A percentile compares a stretch with the other conserved stretches of the same genome.
Evolutionary conservation across 352 stramenopile species (phyloP).

Genomic region (Vaucheria bursata): DNA sequence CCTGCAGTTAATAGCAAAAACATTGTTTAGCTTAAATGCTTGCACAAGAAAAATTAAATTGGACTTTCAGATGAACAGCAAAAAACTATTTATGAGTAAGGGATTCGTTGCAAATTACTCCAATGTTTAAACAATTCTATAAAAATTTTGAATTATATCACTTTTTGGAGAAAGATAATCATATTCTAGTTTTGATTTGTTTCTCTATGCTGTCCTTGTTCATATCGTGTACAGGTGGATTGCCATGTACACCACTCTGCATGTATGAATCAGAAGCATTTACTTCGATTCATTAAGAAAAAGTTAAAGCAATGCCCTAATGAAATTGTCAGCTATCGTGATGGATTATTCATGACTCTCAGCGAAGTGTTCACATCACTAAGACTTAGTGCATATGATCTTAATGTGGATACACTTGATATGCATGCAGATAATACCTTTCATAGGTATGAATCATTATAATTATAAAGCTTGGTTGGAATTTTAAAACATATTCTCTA

Average conservation of each 20-base stretch:
- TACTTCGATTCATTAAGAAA: conserved; percentile 69
- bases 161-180: too few relatives aligned
- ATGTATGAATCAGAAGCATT: conserved; percentile 90
- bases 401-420: conserved; percentile 97
- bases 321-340: conserved; percentile 83
- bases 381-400: conserved; percentile 87
- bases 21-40: too few relatives aligned
- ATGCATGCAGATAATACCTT: conserved; percentile 99
- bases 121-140: too few relatives aligned
- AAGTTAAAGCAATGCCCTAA: conserved; percentile 73
- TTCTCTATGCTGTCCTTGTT: too few relatives aligned
- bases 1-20: too few relatives aligned
- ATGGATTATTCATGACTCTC: conserved; percentile 89
- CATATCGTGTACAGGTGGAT: conserved; percentile 76
- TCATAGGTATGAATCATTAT: conserved; percentile 62
- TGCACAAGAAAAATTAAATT: too few relatives aligned
- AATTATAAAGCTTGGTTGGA: not conserved
- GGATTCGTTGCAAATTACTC: too few relatives aligned
- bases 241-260: conserved; percentile 96
- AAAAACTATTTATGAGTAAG: too few relatives aligned
- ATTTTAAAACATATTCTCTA: not conserved
- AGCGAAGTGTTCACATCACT: conserved; percentile 75
- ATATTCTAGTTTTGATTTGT: not conserved
- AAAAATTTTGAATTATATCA: too few relatives aligned
- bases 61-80: too few relatives aligned